Evolutionary conservation across 2,329 filamentous ascomycete genomes (phyloP).

Genomic region (Calcarisporium arbuscula): DNA sequence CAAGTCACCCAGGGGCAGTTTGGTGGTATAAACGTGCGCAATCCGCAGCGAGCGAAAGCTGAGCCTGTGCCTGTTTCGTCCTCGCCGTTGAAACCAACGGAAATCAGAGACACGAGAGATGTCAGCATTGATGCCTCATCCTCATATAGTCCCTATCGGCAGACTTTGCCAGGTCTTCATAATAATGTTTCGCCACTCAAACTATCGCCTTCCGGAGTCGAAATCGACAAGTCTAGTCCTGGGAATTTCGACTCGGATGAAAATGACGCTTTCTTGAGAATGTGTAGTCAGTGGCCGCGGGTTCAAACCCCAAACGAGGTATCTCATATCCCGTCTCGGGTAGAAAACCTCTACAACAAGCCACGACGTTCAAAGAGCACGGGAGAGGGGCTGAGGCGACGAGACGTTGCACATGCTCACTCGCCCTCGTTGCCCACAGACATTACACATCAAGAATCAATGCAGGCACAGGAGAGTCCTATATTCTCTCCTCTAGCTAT

Average conservation of each 20-base stretch:
- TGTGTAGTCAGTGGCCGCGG: conserved; percentile 19
- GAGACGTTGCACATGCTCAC: too few species aligned
- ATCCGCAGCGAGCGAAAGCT: conserved; percentile 11
- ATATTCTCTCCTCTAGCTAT: conserved; percentile 37
- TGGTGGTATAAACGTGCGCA: conserved; percentile 1
- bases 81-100: conserved; percentile 21
- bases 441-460: not conserved
- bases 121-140: too few species aligned
- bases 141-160: too few species aligned
- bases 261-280: conserved; percentile 12
- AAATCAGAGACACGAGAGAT: too few species aligned
- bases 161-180: too few species aligned
- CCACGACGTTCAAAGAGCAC: conserved; percentile 23
- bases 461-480: conserved; percentile 12
- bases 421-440: not conserved
- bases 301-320: conserved; percentile 13
- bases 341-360: conserved; percentile 12
- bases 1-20: conserved; percentile 13
- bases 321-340: conserved; percentile 10
- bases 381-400: not conserved
- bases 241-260: conserved; percentile 2
- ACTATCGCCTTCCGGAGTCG: too few species aligned
- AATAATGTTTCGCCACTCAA: too few species aligned
- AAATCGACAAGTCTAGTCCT: conserved; percentile 15
- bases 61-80: conserved; percentile 14